phyloP scores from a whole-genome alignment of 2,329 filamentous ascomycete species.

The Atkinsonella texensis region DNA sequence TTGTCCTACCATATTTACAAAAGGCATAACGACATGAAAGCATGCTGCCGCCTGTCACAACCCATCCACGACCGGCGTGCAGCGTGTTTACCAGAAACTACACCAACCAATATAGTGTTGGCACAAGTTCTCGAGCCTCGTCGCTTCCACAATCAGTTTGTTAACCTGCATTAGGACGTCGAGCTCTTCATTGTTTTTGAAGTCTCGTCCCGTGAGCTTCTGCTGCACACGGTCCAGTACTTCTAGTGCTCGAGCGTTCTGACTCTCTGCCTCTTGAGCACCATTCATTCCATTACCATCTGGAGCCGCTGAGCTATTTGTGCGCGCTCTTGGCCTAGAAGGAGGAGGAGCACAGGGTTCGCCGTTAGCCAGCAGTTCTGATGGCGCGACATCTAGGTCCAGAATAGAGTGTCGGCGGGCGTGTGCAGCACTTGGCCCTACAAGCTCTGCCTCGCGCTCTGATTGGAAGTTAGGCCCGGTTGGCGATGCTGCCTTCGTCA shows the following conservation, averaged over 20 bases:
- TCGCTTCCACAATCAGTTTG: slow-evolving; percentile 87
- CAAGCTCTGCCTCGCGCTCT: slow-evolving; percentile 43
- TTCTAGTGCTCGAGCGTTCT: slow-evolving; percentile 86
- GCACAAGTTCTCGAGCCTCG: slow-evolving; percentile 92
- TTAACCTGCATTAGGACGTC: slow-evolving; percentile 82
- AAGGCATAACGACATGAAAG: neutral
- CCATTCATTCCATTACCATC: slow-evolving; percentile 26
- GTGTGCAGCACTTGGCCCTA: slow-evolving; percentile 34
- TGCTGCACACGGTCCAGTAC: slow-evolving; percentile 86
- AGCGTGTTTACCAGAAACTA: slow-evolving; percentile 68
- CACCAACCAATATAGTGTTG: slow-evolving; percentile 99
- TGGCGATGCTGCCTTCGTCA: slow-evolving; percentile 54
- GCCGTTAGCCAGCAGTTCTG: slow-evolving; percentile 39
- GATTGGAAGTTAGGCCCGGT: slow-evolving; percentile 55
- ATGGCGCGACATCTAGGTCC: slow-evolving; percentile 47
- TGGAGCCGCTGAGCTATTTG: slow-evolving; percentile 41
- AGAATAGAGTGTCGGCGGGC: slow-evolving; percentile 58
- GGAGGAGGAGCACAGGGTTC: slow-evolving; percentile 35
- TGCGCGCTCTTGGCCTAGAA: slow-evolving; percentile 41
- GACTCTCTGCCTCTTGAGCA: slow-evolving; percentile 54
- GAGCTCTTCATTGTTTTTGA: slow-evolving; percentile 75
- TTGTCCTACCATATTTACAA: neutral
- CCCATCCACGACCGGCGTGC: neutral
- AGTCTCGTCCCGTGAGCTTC: slow-evolving; percentile 90
- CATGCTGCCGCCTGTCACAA: neutral